These are phyloP conservation scores for Boletales sp. DNA, from an alignment of 768 basidiomycete species.

Conservation along the genomic window DNA sequence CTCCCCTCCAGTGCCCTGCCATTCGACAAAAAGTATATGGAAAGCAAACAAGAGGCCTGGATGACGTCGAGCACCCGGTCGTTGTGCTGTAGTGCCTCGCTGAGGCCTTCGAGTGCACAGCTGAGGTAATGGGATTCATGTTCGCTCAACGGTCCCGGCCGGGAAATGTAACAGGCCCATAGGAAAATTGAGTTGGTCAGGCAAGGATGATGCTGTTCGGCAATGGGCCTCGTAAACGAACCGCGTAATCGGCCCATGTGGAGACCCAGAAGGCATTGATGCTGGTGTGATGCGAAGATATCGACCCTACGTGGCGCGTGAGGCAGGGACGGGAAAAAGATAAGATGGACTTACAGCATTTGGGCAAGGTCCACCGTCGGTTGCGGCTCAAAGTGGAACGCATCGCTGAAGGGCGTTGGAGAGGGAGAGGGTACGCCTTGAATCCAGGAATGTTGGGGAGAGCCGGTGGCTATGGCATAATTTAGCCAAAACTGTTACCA, in stretches of 20 bases:
- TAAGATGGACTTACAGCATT: slow-evolving; percentile 51
- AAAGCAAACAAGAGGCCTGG: slow-evolving; percentile 71
- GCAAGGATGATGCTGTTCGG: slow-evolving; percentile 70
- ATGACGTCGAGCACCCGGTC: slow-evolving; percentile 65
- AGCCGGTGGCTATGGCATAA: slow-evolving; percentile 37
- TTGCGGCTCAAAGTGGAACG: slow-evolving; percentile 42
- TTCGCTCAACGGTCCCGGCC: slow-evolving; percentile 63
- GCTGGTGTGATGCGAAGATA: slow-evolving; percentile 71
- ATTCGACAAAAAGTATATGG: slow-evolving; percentile 73
- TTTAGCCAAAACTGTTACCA: slow-evolving; percentile 2
- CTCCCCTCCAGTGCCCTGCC: slow-evolving; percentile 76
- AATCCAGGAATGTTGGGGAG: slow-evolving; percentile 52
- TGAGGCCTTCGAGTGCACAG: slow-evolving; percentile 58
- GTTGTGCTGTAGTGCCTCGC: slow-evolving; percentile 55
- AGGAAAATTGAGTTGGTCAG: slow-evolving; percentile 80
- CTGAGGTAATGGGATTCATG: slow-evolving; percentile 72
- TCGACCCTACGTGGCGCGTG: slow-evolving; percentile 49
- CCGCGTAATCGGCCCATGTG: slow-evolving; percentile 65
- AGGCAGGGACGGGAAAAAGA: slow-evolving; percentile 3
- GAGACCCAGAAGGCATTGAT: slow-evolving; percentile 70
- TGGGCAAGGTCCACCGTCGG: slow-evolving; percentile 59
- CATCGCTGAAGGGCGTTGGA: slow-evolving; percentile 51
- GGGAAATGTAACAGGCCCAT: slow-evolving; percentile 79
- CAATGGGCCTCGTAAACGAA: slow-evolving; percentile 47
- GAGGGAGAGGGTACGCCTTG: slow-evolving; percentile 49